Evolutionary conservation across 2,329 filamentous ascomycete genomes (phyloP).

Genomic region (Penicillium sp.): DNA sequence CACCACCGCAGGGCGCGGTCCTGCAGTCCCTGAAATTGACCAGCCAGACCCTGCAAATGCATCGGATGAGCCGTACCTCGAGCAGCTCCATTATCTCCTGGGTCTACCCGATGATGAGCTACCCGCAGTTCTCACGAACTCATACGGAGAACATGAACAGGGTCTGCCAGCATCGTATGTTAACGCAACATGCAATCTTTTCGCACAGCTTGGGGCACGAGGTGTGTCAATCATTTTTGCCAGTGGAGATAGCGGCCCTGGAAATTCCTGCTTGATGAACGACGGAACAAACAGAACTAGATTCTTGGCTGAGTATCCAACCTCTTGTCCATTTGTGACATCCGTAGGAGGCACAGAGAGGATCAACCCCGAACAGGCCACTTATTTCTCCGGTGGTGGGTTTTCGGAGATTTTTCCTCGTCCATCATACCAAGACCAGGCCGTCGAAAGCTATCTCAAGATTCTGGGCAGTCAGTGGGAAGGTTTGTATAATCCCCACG

Average conservation of each 20-base stretch:
- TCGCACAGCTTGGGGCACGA: conserved; percentile 65
- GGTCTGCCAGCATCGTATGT: conserved; percentile 62
- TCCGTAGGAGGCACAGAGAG: conserved; percentile 60
- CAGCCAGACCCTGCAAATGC: conserved; percentile 45
- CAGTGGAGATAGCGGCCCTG: conserved; percentile 64
- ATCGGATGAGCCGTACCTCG: conserved; percentile 67
- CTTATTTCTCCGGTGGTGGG: conserved; percentile 54
- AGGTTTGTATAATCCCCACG: conserved; percentile 52
- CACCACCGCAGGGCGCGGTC: conserved; percentile 59
- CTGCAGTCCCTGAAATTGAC: conserved; percentile 52
- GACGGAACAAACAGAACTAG: conserved; percentile 54
- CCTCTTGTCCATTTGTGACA: conserved; percentile 64
- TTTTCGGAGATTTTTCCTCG: conserved; percentile 53
- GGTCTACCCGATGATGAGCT: conserved; percentile 55
- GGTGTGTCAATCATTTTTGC: conserved; percentile 68
- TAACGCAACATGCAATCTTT: conserved; percentile 61
- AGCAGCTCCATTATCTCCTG: conserved; percentile 63
- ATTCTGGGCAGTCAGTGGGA: conserved; percentile 44
- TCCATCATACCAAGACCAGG: conserved; percentile 50
- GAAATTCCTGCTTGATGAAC: conserved; percentile 56
- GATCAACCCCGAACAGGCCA: conserved; percentile 55
- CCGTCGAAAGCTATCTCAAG: conserved; percentile 48
- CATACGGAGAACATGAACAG: conserved; percentile 69
- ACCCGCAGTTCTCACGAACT: conserved; percentile 67
- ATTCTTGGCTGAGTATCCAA: conserved; percentile 58